Base-by-base conservation (phyloP, 352 stramenopile species). In the Phytophthora palmivora region DNA sequence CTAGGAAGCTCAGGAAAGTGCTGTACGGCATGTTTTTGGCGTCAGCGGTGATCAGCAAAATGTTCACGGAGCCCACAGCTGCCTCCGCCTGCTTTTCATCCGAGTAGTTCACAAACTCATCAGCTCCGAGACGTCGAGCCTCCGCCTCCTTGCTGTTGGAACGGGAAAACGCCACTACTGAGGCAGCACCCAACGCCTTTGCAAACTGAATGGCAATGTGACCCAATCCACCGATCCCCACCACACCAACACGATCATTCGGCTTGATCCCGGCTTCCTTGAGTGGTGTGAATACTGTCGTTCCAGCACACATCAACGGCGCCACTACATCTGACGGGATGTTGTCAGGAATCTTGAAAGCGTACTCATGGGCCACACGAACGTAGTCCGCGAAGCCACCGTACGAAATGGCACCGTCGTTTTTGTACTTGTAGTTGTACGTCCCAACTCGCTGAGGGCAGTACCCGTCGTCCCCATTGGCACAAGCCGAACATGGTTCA, bases 361-460 rank as follows among this genome's bases (percentile, higher is more conserved):
- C 82, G 68, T 87, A 95, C 26, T 77, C 43, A 38, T 82, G 48
- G 36, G 77, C 48, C 9, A 90, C 67, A 18, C 88, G 82, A 32
- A 95, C 78, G 45, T 72, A 78, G 28, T 89, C 69, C 14, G 70
- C 72, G 64, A 93, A 97, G 24, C 88, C 88, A 24, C 83, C 83
- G 39, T 74, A 70, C 12, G 57, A 49, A 1, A 36, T 49, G 16
- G 18, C 30, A 14, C 84, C 84, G 38, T 91, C 79, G 21, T 50
- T 52, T 45, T 65, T 52, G 39, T 73, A 78, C 52, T 56, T 65
- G 58, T 39, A 36, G 62, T 76, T 78, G 66, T 94, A 92, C 7
- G 80, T 93, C 22, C 39, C 54, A 2, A 84, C 64, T n/a, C 33
- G 49, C 41, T 65, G 65, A 6, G 34, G 58, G 56, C 89, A 96